Conservation (phyloP, 1,139 yeast genomes). For the Meyerozyma smithsonii region DNA sequence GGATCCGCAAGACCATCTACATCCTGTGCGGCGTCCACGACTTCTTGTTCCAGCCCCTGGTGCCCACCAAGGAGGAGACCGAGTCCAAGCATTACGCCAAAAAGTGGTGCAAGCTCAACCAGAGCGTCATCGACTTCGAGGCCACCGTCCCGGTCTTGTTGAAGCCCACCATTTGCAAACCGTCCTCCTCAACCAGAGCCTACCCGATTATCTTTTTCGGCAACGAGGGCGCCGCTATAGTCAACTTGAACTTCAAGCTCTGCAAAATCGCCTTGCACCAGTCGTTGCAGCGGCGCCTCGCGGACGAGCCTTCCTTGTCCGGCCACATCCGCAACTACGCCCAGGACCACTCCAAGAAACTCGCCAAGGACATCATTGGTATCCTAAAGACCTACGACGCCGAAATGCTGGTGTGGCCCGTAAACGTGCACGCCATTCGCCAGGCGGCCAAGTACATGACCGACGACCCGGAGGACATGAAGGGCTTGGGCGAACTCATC, state of each 20-base stretch:
- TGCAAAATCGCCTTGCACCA: constrained; percentile 30
- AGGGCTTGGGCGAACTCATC: constrained; percentile 23
- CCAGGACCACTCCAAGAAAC: constrained; percentile 19
- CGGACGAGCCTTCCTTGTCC: constrained; percentile 14
- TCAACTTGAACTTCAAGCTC: constrained; percentile 27
- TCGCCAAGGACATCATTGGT: constrained; percentile 37
- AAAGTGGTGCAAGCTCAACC: constrained; percentile 27
- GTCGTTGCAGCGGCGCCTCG: constrained; percentile 20
- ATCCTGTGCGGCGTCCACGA: constrained; percentile 26
- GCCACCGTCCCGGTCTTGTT: constrained; percentile 23
- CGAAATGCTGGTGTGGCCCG: constrained; percentile 32
- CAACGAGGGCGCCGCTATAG: constrained; percentile 33
- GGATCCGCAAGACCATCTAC: constrained; percentile 31
- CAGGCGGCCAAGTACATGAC: constrained; percentile 26
- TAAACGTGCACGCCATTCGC: constrained; percentile 29
- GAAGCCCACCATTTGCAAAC: constrained; percentile 30
- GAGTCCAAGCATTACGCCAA: constrained; percentile 18
- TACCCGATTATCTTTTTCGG: constrained; percentile 23
- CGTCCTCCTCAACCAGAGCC: constrained; percentile 7
- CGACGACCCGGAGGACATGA: constrained; percentile 24
- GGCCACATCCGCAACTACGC: constrained; percentile 21
- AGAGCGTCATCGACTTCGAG: constrained; percentile 26
- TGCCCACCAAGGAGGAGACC: constrained; percentile 22
- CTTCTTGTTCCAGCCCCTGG: constrained; percentile 23
- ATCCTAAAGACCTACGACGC: constrained; percentile 33